Evolutionary conservation across 208 protist genomes (phyloP).

Genomic region (Zelonia costaricensis): DNA sequence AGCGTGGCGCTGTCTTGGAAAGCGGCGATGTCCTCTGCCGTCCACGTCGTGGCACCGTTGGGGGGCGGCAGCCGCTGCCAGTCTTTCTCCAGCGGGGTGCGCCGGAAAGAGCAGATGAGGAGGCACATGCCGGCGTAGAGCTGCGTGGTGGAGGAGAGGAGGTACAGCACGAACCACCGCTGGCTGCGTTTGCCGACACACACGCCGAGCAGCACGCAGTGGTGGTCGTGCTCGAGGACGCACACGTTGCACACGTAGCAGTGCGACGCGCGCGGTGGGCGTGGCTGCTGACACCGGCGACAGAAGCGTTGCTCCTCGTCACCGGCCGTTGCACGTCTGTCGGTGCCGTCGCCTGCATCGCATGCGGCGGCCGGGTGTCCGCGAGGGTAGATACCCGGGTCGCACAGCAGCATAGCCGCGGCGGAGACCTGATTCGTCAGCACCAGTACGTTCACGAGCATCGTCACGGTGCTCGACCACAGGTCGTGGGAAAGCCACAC

Average conservation of each 20-base stretch:
- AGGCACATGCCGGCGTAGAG: conserved; percentile 33
- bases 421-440: conserved; percentile 22
- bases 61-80: conserved; percentile 20
- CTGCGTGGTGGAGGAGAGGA: conserved; percentile 33
- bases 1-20: conserved; percentile 28
- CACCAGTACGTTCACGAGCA: conserved; percentile 7
- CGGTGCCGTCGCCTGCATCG: not conserved
- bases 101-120: conserved; percentile 28
- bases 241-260: conserved; percentile 85
- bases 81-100: conserved; percentile 27
- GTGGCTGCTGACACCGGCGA: conserved; percentile 51
- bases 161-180: conserved; percentile 80
- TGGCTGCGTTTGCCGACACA: conserved; percentile 75
- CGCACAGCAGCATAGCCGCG: conserved; percentile 24
- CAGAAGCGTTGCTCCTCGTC: conserved; percentile 46
- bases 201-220: conserved; percentile 75
- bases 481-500: conserved; percentile 20
- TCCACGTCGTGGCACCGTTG: conserved; percentile 6
- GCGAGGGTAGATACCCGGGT: conserved; percentile 64
- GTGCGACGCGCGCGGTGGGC: conserved; percentile 63
- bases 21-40: conserved; percentile 1
- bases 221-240: conserved; percentile 82
- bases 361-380: not conserved
- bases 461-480: conserved; percentile 19
- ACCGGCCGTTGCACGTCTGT: conserved; percentile 5